These are phyloP conservation scores for Collybia sordida DNA, from an alignment of 768 basidiomycete genomes.

Conservation along the genomic window DNA sequence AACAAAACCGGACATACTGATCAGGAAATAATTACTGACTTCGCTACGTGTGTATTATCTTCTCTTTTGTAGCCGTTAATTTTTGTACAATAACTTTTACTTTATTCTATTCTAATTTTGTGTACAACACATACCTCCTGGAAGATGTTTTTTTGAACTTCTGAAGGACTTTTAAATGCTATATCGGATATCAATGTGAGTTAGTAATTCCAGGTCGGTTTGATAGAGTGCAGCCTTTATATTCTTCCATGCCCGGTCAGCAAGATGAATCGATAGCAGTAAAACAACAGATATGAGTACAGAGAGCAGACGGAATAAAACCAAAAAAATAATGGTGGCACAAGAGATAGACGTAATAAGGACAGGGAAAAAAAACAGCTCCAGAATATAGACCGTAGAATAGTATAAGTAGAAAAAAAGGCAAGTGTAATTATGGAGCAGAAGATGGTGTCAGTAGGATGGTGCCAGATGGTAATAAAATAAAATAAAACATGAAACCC, in stretches of 20 bases:
- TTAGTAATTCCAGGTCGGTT: background rate
- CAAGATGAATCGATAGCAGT: slow-evolving; percentile 56
- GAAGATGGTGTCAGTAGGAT: slow-evolving; percentile 14
- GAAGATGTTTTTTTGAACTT: too few relatives aligned
- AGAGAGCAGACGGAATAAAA: slow-evolving; percentile 44
- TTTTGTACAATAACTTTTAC: background rate
- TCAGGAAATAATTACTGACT: background rate
- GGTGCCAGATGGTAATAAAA: slow-evolving; percentile 16
- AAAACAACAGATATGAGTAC: slow-evolving; percentile 62
- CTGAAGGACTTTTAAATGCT: too few relatives aligned
- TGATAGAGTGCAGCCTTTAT: background rate
- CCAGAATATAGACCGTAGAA: slow-evolving; percentile 37
- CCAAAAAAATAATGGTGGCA: slow-evolving; percentile 35
- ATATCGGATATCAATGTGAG: too few relatives aligned
- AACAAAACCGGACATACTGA: background rate
- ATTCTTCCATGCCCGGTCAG: slow-evolving; percentile 11
- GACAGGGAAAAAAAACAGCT: slow-evolving; percentile 22
- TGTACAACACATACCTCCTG: too few relatives aligned
- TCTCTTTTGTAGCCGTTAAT: background rate
- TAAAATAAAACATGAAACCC: slow-evolving; percentile 28
- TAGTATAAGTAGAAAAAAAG: slow-evolving; percentile 31
- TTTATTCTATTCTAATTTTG: background rate
- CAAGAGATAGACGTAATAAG: slow-evolving; percentile 18
- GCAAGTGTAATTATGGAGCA: slow-evolving; percentile 18
- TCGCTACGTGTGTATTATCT: too few relatives aligned